phyloP scores from a whole-genome alignment of 2,329 filamentous ascomycete species.

The Alternaria burnsii region DNA sequence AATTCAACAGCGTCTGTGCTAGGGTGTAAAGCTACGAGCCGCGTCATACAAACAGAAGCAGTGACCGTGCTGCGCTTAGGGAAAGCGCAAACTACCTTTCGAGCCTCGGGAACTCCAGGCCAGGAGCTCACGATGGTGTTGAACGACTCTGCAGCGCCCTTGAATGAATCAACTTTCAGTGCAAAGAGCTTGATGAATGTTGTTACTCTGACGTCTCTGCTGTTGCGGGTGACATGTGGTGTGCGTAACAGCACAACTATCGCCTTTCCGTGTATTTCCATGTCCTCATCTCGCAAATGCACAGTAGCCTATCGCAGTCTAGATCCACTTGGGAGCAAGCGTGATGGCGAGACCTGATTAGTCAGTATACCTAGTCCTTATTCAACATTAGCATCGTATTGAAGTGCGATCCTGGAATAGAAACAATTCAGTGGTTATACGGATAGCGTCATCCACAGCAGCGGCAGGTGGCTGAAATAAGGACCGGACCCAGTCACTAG shows the following conservation, averaged over 20 bases:
- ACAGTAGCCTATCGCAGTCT: background rate
- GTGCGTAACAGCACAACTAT: background rate
- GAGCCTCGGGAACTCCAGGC: background rate
- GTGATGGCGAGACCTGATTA: background rate
- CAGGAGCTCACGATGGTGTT: background rate
- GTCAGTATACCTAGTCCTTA: background rate
- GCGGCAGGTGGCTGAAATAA: background rate
- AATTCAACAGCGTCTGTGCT: background rate
- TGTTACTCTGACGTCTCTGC: background rate
- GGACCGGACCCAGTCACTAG: background rate
- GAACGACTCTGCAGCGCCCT: background rate
- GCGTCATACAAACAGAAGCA: background rate
- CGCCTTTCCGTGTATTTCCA: background rate
- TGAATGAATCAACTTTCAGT: background rate
- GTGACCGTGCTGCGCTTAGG: background rate
- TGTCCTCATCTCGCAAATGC: background rate
- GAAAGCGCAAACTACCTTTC: background rate
- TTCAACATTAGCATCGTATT: background rate
- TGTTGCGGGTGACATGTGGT: background rate
- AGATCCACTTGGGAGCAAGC: background rate
- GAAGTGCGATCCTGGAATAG: background rate
- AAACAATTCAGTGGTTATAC: background rate
- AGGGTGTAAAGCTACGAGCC: background rate
- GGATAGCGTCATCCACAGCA: slow-evolving; percentile 1
- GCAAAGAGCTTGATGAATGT: background rate